These are phyloP conservation scores for Edaphochlamys debaryana DNA, from an alignment of 139 green algal genomes.

Conservation along the genomic window DNA sequence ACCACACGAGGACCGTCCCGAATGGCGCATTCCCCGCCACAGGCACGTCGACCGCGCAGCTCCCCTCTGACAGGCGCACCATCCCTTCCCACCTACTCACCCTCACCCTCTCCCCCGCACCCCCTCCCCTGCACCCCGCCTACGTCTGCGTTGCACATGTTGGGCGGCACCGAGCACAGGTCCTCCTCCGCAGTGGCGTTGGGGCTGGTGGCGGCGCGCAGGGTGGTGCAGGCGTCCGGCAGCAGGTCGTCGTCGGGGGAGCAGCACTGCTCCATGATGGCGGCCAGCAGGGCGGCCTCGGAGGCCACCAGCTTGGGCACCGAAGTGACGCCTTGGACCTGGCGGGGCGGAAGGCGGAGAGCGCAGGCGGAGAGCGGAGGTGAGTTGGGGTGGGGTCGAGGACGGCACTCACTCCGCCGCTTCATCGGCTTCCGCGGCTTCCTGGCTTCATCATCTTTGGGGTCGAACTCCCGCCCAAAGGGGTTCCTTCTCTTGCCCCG, in stretches of 20 bases:
- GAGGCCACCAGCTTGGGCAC: neutral
- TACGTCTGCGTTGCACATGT: constrained; percentile 4
- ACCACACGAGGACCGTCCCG: too few species aligned
- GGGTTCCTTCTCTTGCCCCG: too few species aligned
- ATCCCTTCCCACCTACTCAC: too few species aligned
- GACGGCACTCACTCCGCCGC: too few species aligned
- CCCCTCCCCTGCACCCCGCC: too few species aligned
- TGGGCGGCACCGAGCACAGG: constrained; percentile 24
- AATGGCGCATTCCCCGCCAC: too few species aligned
- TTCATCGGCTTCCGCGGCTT: too few species aligned
- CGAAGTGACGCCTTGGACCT: neutral
- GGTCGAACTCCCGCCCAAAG: too few species aligned
- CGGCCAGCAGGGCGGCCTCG: constrained; percentile 4
- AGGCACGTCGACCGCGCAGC: too few species aligned
- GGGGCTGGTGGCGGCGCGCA: neutral
- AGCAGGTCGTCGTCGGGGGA: constrained; percentile 19
- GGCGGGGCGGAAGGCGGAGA: neutral
- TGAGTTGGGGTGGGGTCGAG: neutral
- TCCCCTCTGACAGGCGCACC: too few species aligned
- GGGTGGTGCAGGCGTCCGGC: constrained; percentile 15
- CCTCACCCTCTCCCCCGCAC: too few species aligned
- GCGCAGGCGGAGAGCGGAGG: neutral
- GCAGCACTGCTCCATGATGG: constrained; percentile 21
- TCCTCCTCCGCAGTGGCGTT: constrained; percentile 18
- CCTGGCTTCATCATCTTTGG: too few species aligned